Evolutionary conservation across 495 filamentous ascomycete species (phyloP).

Genomic region (Penicillium verhagenii): DNA sequence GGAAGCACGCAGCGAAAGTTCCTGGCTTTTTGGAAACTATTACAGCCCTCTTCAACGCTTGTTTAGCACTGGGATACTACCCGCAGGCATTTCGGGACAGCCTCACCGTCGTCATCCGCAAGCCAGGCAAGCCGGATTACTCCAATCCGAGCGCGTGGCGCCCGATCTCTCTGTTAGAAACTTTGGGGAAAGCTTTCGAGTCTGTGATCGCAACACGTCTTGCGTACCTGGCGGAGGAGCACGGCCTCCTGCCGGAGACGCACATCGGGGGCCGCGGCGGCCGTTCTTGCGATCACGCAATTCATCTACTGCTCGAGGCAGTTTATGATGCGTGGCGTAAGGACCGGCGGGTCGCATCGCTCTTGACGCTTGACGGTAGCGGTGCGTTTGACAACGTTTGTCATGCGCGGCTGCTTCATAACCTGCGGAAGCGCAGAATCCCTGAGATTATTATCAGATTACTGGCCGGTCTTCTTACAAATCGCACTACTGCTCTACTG

Average conservation of each 20-base stretch:
- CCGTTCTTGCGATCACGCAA: slow-evolving; percentile 14
- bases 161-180: too few species aligned
- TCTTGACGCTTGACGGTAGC: slow-evolving; percentile 22
- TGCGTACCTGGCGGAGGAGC: slow-evolving; percentile 13
- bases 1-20: too few species aligned
- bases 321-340: slow-evolving; percentile 20
- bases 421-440: not conserved
- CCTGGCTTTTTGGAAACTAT: too few species aligned
- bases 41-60: not conserved
- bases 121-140: too few species aligned
- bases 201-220: slow-evolving; percentile 14
- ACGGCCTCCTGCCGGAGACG: slow-evolving; percentile 17
- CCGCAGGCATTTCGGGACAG: not conserved
- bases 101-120: not conserved
- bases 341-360: slow-evolving; percentile 12
- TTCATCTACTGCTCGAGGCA: slow-evolving; percentile 16
- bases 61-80: not conserved
- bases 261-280: slow-evolving; percentile 22
- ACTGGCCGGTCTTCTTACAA: not conserved
- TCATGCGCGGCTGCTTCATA: slow-evolving; percentile 11
- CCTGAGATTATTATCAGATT: not conserved
- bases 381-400: too few species aligned
- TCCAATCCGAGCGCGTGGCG: too few species aligned
- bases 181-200: slow-evolving; percentile 19
- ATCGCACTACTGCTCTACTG: not conserved